A percentile compares a stretch with the other conserved stretches of the same genome.
These are phyloP conservation scores for Raddia guianensis DNA, from an alignment of 176 grass and related monocot species.

Conservation along the genomic window DNA sequence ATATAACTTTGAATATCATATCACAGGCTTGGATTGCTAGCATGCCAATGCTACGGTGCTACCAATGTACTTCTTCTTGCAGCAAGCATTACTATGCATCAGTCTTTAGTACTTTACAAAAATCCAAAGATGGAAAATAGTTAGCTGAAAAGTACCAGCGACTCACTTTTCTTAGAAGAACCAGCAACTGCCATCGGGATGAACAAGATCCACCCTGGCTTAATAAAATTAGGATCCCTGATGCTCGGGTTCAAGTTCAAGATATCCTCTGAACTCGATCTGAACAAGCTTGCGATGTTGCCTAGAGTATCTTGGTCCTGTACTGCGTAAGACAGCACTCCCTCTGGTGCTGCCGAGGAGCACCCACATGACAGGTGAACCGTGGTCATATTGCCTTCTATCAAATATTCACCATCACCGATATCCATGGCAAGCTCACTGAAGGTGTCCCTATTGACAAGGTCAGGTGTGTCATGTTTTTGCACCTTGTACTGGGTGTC, in stretches of 20 bases:
- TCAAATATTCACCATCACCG: not conserved
- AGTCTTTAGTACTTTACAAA: not conserved
- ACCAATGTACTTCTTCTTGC: not conserved
- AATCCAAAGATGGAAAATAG: not conserved
- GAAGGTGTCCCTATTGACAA: conserved; percentile 37
- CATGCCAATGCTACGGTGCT: not conserved
- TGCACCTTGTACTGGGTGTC: conserved; percentile 35
- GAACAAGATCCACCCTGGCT: conserved; percentile 46
- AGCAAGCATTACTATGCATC: not conserved
- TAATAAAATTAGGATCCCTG: conserved; percentile 41
- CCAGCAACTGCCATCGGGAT: conserved; percentile 51
- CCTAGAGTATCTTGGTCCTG: conserved; percentile 49
- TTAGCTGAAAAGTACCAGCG: conserved; percentile 7
- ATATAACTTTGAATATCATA: conserved; percentile 14
- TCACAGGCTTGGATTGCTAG: not conserved
- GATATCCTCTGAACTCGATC: conserved; percentile 44
- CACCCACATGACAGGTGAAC: conserved; percentile 57
- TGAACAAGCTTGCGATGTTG: conserved; percentile 45
- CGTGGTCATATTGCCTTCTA: rapidly evolving
- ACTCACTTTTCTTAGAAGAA: conserved; percentile 52
- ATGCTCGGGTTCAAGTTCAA: conserved; percentile 44
- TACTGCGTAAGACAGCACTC: conserved; percentile 53
- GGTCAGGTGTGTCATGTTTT: not conserved
- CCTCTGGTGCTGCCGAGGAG: conserved; percentile 30
- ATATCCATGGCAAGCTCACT: conserved; percentile 51